phyloP scores from a whole-genome alignment of 257 asterid genomes.

The Schizonepeta tenuifolia region DNA sequence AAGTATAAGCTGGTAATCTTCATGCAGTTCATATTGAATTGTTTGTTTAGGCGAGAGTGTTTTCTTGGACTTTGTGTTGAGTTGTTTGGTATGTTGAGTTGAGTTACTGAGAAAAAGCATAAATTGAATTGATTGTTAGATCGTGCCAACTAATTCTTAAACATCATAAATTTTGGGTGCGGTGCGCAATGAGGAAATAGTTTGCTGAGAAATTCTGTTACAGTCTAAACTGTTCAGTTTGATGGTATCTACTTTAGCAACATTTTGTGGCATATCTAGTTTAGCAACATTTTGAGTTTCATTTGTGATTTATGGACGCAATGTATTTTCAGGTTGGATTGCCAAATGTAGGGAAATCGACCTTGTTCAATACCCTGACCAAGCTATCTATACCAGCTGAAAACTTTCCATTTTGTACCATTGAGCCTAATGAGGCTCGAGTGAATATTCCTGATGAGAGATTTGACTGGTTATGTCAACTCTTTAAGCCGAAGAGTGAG shows the following conservation, averaged over 20 bases:
- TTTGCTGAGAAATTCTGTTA: background rate
- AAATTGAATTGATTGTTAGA: background rate
- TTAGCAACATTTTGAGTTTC: background rate
- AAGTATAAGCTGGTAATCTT: slow-evolving; percentile 1
- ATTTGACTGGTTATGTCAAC: slow-evolving; percentile 93
- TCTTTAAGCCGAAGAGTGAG: slow-evolving; percentile 96
- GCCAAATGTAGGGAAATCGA: slow-evolving; percentile 97
- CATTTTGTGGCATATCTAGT: slow-evolving; percentile 9
- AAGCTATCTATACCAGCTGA: slow-evolving; percentile 97
- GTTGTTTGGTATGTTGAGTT: background rate
- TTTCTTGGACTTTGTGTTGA: background rate
- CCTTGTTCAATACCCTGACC: slow-evolving; percentile 97
- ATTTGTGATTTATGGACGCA: slow-evolving; percentile 5
- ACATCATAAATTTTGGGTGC: background rate
- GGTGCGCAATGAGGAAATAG: background rate
- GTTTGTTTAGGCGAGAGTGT: background rate
- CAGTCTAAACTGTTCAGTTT: background rate
- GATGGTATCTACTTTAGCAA: slow-evolving; percentile 6
- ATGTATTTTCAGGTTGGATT: slow-evolving; percentile 79
- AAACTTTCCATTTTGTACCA: slow-evolving; percentile 96
- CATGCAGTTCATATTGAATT: background rate
- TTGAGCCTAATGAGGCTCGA: slow-evolving; percentile 98
- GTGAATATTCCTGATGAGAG: slow-evolving; percentile 93
- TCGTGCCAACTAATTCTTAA: background rate
- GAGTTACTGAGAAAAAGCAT: slow-evolving; percentile 5